A percentile compares a stretch with the other conserved stretches of the same genome.
phyloP scores from a whole-genome alignment of 352 stramenopile genomes.

The Phytophthora sp. region DNA sequence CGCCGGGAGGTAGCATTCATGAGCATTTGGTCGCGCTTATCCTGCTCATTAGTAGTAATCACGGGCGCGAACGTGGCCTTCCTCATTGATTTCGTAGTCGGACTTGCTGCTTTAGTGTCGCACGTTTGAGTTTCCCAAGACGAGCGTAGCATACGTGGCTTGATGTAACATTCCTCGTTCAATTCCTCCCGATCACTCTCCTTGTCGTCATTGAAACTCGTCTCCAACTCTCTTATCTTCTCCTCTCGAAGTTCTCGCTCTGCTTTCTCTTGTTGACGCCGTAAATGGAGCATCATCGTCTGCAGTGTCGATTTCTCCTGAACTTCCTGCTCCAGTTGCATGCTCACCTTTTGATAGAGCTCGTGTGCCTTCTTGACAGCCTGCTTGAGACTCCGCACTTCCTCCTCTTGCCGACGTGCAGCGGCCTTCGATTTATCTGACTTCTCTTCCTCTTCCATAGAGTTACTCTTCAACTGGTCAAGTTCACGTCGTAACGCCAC shows the following conservation, averaged over 20 bases:
- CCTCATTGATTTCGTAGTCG: conserved; percentile 4
- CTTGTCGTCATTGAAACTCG: conserved; percentile 40
- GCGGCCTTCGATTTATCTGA: conserved; percentile 45
- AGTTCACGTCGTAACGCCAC: conserved; percentile 40
- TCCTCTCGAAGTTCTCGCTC: conserved; percentile 48
- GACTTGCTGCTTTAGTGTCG: neutral
- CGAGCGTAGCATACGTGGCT: neutral
- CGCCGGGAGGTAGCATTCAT: neutral
- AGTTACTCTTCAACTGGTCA: conserved; percentile 38
- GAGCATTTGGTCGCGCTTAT: neutral
- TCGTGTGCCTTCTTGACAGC: conserved; percentile 65
- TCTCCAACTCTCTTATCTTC: conserved; percentile 52
- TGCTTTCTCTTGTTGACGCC: conserved; percentile 44
- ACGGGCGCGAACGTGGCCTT: conserved; percentile 12
- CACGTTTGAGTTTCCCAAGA: neutral
- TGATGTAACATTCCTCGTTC: conserved; percentile 2
- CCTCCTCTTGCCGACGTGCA: conserved; percentile 54
- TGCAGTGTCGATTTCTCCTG: conserved; percentile 52
- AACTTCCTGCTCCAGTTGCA: conserved; percentile 63
- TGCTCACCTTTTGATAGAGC: conserved; percentile 58
- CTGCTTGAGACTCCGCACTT: conserved; percentile 64
- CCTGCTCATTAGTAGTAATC: neutral
- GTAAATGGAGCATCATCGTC: conserved; percentile 46
- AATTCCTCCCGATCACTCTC: conserved; percentile 5
- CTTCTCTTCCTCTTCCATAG: conserved; percentile 60